Conservation (phyloP, 805 yeast genomes). For the Jamesozyma jinghongensis region DNA sequence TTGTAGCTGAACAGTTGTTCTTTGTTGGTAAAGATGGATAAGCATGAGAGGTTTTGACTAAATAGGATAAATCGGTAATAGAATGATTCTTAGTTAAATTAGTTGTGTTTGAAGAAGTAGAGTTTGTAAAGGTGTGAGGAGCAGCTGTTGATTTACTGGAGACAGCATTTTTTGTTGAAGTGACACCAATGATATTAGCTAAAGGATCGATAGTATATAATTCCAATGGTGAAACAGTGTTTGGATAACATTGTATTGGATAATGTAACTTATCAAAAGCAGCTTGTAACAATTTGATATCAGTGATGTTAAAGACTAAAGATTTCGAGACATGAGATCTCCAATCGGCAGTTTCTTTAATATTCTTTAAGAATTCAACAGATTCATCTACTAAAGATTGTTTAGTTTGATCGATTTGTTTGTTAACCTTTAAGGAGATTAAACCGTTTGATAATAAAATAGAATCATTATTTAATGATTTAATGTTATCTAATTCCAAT, state of each 20-base stretch:
- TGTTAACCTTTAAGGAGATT: conserved; percentile 22
- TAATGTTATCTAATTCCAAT: conserved; percentile 11
- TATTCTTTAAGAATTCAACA: conserved; percentile 2
- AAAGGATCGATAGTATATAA: conserved; percentile 74
- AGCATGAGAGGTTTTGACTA: conserved; percentile 9
- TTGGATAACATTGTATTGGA: conserved; percentile 56
- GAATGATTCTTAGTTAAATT: conserved; percentile 16
- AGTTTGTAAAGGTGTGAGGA: conserved; percentile 2
- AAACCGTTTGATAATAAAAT: conserved; percentile 15
- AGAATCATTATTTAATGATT: not conserved
- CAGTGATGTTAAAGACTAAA: conserved; percentile 31
- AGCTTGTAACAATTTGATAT: conserved; percentile 22
- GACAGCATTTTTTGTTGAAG: conserved; percentile 50
- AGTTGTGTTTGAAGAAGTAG: conserved; percentile 4
- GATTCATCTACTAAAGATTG: conserved; percentile 25
- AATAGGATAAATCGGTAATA: conserved; percentile 16
- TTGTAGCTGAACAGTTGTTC: conserved; percentile 2
- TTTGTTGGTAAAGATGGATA: conserved; percentile 18
- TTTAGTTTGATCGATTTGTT: conserved; percentile 13
- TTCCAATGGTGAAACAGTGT: conserved; percentile 65
- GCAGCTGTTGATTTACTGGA: conserved; percentile 33
- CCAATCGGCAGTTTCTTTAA: conserved; percentile 36
- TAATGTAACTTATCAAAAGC: conserved; percentile 23
- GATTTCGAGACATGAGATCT: conserved; percentile 37
- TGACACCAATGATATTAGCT: conserved; percentile 75